Percentiles rank a stretch among this genome's conserved stretches.
Evolutionary conservation across 805 yeast species (phyloP).

Genomic region (Danielia reshetovae): DNA sequence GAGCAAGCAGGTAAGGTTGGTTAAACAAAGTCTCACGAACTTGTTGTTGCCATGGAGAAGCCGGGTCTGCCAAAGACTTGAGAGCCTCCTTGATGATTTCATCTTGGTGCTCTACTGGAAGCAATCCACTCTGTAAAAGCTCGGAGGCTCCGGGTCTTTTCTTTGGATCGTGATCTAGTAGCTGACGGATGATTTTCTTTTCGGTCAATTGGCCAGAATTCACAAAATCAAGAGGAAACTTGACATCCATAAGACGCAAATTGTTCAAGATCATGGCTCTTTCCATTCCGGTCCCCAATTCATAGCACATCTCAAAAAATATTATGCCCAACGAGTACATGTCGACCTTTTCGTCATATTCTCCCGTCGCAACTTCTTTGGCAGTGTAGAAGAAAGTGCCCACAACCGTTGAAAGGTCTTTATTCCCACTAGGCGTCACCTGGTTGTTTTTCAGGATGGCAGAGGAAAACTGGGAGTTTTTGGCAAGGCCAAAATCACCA

Average conservation of each 20-base stretch:
- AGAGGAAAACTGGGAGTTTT: constrained; percentile 61
- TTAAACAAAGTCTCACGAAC: constrained; percentile 83
- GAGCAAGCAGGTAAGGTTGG: constrained; percentile 80
- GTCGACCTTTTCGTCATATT: constrained; percentile 92
- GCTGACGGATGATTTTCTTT: constrained; percentile 57
- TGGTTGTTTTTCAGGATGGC: constrained; percentile 37
- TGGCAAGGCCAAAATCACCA: constrained; percentile 97
- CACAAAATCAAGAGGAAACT: constrained; percentile 70
- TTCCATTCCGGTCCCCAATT: constrained; percentile 90
- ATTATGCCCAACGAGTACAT: constrained; percentile 94
- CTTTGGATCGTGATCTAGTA: constrained; percentile 76
- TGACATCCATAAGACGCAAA: constrained; percentile 54
- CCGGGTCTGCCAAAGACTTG: constrained; percentile 78
- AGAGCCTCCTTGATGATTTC: constrained; percentile 85
- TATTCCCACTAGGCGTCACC: constrained; percentile 36
- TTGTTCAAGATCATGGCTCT: constrained; percentile 68
- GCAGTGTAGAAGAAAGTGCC: constrained; percentile 96
- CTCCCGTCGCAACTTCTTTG: constrained; percentile 72
- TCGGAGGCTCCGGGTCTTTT: constrained; percentile 77
- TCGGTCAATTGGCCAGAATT: constrained; percentile 51
- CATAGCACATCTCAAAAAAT: constrained; percentile 90
- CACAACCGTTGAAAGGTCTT: constrained; percentile 84
- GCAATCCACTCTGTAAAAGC: constrained; percentile 71
- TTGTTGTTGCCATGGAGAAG: constrained; percentile 92
- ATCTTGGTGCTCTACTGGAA: constrained; percentile 89